These are phyloP conservation scores for Salix viminalis DNA, from an alignment of 345 rosid genomes.

Conservation along the genomic window DNA sequence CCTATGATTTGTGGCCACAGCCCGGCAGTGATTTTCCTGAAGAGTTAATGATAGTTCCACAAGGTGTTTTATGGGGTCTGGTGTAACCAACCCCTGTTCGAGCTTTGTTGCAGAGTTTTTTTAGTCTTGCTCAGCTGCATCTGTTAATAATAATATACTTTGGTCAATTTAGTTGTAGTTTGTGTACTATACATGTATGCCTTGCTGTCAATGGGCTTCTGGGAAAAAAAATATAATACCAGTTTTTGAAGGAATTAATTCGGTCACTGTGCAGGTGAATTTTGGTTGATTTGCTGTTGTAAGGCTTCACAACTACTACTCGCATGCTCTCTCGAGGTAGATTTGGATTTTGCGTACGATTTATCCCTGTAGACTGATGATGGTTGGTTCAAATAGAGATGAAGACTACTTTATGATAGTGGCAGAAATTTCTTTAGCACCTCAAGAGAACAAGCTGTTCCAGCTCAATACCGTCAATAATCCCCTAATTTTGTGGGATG, in stretches of 20 bases:
- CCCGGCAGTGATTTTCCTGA: background rate
- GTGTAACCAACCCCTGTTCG: background rate
- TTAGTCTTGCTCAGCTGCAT: constrained; percentile 13
- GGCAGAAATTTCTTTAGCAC: background rate
- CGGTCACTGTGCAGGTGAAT: background rate
- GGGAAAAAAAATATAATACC: background rate
- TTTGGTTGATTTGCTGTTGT: background rate
- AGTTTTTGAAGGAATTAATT: background rate
- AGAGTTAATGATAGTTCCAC: background rate
- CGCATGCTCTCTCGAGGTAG: background rate
- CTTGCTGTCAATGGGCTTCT: background rate
- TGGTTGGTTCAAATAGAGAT: background rate
- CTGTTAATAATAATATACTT: constrained; percentile 2
- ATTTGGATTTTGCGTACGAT: background rate
- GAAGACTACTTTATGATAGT: background rate
- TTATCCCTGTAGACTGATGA: background rate
- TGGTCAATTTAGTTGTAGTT: constrained; percentile 5
- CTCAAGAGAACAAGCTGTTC: background rate
- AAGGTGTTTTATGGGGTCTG: background rate
- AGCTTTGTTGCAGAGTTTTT: constrained; percentile 1
- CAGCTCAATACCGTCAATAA: too few species aligned
- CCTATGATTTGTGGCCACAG: background rate
- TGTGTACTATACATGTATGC: background rate
- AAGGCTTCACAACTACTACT: background rate
- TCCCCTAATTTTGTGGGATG: too few species aligned